Conservation (phyloP, 1,284 basidiomycete species). For the Puccinia coronata region DNA sequence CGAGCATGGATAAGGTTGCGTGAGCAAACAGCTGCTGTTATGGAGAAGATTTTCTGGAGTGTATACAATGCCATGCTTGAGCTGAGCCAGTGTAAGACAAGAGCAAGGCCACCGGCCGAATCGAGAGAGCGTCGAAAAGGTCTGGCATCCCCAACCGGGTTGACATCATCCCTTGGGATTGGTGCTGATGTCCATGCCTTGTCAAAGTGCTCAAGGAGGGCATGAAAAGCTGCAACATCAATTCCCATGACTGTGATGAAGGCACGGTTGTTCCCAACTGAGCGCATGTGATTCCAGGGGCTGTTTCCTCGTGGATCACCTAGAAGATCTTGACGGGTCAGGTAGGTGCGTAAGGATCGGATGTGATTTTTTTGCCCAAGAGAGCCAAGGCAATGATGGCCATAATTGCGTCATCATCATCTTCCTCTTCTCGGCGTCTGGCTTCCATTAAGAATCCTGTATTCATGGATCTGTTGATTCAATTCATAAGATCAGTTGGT, state of each 20-base stretch:
- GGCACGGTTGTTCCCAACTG: neutral
- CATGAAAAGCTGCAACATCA: neutral
- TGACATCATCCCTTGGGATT: neutral
- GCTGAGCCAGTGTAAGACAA: too few species aligned
- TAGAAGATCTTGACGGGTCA: neutral
- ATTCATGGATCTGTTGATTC: too few species aligned
- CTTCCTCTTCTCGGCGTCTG: too few species aligned
- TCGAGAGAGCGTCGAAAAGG: too few species aligned
- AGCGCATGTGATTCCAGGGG: neutral
- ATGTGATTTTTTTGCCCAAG: neutral
- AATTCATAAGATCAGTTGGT: too few species aligned
- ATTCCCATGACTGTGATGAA: neutral
- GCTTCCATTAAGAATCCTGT: too few species aligned
- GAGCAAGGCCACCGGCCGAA: too few species aligned
- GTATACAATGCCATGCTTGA: too few species aligned
- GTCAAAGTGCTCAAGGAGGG: neutral
- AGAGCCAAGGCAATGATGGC: too few species aligned
- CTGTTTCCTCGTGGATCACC: neutral
- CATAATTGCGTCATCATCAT: too few species aligned
- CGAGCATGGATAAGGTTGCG: neutral
- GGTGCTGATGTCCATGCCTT: neutral
- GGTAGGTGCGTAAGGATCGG: neutral
- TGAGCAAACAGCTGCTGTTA: too few species aligned
- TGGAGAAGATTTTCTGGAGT: too few species aligned
- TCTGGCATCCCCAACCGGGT: neutral